Percentiles rank a stretch among this genome's conserved stretches.
Evolutionary conservation across 495 filamentous ascomycete genomes (phyloP).

Genomic region (Rhizodiscina lignyota): DNA sequence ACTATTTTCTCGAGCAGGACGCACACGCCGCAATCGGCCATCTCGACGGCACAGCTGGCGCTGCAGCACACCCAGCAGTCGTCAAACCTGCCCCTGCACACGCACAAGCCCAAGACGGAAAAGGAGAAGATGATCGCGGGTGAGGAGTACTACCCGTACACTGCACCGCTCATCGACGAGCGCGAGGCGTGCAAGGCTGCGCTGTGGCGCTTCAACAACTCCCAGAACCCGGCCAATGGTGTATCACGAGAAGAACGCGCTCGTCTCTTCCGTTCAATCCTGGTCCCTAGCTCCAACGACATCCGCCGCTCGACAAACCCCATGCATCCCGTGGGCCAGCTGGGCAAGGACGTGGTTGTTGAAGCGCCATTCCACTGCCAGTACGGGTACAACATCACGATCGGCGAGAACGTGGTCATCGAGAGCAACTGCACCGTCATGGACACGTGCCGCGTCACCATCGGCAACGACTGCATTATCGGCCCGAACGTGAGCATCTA

Average conservation of each 20-base stretch:
- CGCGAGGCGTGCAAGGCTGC: slow-evolving; percentile 74
- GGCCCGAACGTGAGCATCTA: slow-evolving; percentile 72
- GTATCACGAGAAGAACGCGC: slow-evolving; percentile 65
- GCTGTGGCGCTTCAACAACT: slow-evolving; percentile 78
- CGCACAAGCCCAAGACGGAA: slow-evolving; percentile 36
- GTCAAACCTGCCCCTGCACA: slow-evolving; percentile 20
- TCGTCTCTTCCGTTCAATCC: slow-evolving; percentile 61
- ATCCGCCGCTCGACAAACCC: slow-evolving; percentile 9
- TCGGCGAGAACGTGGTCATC: slow-evolving; percentile 77
- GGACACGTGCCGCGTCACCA: slow-evolving; percentile 55
- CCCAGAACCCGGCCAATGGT: slow-evolving; percentile 60
- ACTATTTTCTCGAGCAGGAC: not conserved
- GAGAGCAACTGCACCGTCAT: slow-evolving; percentile 75
- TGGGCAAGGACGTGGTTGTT: slow-evolving; percentile 62
- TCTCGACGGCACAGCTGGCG: slow-evolving; percentile 10
- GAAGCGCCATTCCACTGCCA: slow-evolving; percentile 88
- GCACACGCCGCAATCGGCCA: not conserved
- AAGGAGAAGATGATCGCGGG: slow-evolving; percentile 90
- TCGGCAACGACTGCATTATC: slow-evolving; percentile 68
- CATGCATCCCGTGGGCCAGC: slow-evolving; percentile 35
- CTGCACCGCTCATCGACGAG: slow-evolving; percentile 65
- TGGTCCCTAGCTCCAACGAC: slow-evolving; percentile 18
- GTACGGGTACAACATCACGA: slow-evolving; percentile 85
- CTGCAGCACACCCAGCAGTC: slow-evolving; percentile 10
- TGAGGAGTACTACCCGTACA: slow-evolving; percentile 62